Percentiles rank a stretch among this genome's conserved stretches.
These are phyloP conservation scores for Neonectria neomacrospora DNA, from an alignment of 2,329 filamentous ascomycete genomes.

Conservation along the genomic window DNA sequence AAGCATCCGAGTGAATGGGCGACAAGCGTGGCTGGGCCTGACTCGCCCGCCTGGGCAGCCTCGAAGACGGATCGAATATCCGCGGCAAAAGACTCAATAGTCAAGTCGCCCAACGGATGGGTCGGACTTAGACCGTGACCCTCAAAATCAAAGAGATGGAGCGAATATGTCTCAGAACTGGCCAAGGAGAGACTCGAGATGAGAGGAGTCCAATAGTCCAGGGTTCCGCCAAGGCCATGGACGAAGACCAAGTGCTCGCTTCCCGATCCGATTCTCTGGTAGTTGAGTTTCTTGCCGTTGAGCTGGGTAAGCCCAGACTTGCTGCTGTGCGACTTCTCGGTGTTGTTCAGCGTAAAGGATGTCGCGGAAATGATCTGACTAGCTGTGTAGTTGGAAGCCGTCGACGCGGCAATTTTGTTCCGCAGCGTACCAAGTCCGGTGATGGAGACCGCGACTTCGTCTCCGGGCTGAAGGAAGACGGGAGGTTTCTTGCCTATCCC, in stretches of 20 bases:
- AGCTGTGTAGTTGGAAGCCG: not conserved
- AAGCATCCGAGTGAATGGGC: conserved; percentile 66
- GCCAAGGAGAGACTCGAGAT: conserved; percentile 46
- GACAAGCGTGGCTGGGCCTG: conserved; percentile 52
- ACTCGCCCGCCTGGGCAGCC: conserved; percentile 42
- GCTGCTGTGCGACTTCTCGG: conserved; percentile 28
- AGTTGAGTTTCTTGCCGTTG: conserved; percentile 55
- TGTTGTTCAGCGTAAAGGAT: conserved; percentile 31
- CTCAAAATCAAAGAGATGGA: conserved; percentile 64
- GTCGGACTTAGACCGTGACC: conserved; percentile 66
- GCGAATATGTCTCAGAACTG: conserved; percentile 22
- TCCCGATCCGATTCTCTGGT: conserved; percentile 47
- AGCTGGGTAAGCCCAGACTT: conserved; percentile 49
- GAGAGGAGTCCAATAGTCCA: conserved; percentile 58
- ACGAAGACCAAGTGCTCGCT: conserved; percentile 57
- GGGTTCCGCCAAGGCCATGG: conserved; percentile 64
- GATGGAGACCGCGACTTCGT: conserved; percentile 53
- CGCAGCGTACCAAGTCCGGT: conserved; percentile 32
- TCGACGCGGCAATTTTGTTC: conserved; percentile 26
- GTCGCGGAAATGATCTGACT: conserved; percentile 6
- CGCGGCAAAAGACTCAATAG: conserved; percentile 55
- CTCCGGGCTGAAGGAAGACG: conserved; percentile 53
- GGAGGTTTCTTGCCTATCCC: conserved; percentile 56
- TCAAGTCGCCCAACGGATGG: conserved; percentile 53
- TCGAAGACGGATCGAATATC: conserved; percentile 56